phyloP scores from a whole-genome alignment of 306 rosid species.

The Hylodesmum podocarpum region DNA sequence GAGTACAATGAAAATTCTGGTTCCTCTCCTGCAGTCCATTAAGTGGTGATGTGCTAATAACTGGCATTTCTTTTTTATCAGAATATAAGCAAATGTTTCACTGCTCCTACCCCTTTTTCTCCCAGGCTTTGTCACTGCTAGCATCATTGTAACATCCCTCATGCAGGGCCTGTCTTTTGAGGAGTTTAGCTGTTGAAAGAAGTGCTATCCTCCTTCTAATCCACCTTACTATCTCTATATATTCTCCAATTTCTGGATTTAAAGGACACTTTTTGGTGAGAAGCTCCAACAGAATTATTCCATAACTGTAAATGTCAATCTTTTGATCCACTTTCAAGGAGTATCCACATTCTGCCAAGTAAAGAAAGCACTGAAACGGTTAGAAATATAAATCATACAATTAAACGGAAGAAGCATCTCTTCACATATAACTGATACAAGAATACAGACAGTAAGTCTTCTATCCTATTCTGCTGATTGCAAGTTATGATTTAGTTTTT shows the following conservation, averaged over 20 bases:
- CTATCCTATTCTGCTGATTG: background rate
- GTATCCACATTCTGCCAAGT: conserved; percentile 79
- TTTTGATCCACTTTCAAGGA: conserved; percentile 89
- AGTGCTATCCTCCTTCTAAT: conserved; percentile 74
- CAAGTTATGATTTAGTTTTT: background rate
- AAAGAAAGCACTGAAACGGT: conserved; percentile 23
- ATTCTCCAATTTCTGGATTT: conserved; percentile 77
- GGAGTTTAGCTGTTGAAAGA: conserved; percentile 84
- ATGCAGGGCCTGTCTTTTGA: conserved; percentile 94
- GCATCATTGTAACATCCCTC: conserved; percentile 93
- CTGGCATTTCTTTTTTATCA: conserved; percentile 59
- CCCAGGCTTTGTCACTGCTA: conserved; percentile 90
- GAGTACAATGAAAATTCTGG: conserved; percentile 40
- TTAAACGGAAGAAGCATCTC: background rate
- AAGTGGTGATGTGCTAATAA: conserved; percentile 61
- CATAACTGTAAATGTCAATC: conserved; percentile 86
- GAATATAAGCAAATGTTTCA: conserved; percentile 38
- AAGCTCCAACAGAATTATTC: conserved; percentile 86
- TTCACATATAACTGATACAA: conserved; percentile 1
- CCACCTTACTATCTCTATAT: conserved; percentile 87
- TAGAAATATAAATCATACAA: background rate
- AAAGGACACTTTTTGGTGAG: conserved; percentile 76
- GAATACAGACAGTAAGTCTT: background rate
- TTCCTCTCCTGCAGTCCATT: conserved; percentile 56
- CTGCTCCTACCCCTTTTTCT: conserved; percentile 65